Base-by-base conservation (phyloP, 805 yeast genomes). In the Candida gorgasii region DNA sequence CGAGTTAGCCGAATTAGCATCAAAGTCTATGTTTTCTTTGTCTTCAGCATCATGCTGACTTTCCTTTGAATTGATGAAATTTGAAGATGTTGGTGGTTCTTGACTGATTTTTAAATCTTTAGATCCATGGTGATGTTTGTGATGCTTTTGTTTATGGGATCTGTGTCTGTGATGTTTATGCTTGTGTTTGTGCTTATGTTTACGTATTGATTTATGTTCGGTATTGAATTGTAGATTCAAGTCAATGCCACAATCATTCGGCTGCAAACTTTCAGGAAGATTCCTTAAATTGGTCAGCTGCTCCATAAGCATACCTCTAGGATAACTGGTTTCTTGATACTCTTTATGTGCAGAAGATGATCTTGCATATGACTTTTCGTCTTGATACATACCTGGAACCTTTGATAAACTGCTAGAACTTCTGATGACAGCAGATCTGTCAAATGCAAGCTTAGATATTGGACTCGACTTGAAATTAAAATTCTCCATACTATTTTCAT, bases 131-230 rank as follows among this genome's bases (percentile, higher is more conserved):
- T n/a, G 19, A 17, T 28, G 26, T 34, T 23, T 23, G 16, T 15
- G 20, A 8, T 13, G 24, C 20, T 19, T 32, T 8, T 24, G 39
- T 26, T 24, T 36, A 23, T 23, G 39, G 4, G 8, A 15, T 12
- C 12, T 36, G 17, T 36, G 31, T 32, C 23, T 36, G 12, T 37
- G 31, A 20, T 20, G 28, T 16, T 31, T 18, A 8, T 40, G 23
- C 22, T 15, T 44, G 40, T 48, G 34, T 27, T 31, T 39, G 23
- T 32, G 42, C 31, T 29, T 45, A 13, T 41, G 48, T 28, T 33
- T 43, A 18, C 14, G 35, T 19, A 26, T 36, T 6, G 22, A 31
- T 39, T 31, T 30, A 3, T 29, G 18, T 15, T 30, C 41, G n/a
- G n/a, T n/a, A n/a, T n/a, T n/a, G n/a, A n/a, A n/a, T n/a, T n/a